Conservation (phyloP, 768 basidiomycete species). For the Tubosaeta sp. region DNA sequence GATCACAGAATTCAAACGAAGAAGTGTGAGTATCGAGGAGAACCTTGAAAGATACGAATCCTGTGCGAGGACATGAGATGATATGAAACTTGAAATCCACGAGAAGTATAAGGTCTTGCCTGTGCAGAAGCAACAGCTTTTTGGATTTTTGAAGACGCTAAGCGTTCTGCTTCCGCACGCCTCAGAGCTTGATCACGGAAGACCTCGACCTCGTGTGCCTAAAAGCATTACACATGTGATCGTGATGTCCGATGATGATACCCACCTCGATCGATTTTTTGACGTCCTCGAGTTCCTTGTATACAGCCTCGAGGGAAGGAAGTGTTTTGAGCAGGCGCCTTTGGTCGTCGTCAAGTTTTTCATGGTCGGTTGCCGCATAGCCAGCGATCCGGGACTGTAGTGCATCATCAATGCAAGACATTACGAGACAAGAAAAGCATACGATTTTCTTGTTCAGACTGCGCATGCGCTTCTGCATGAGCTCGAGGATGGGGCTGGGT, state of each 20-base stretch:
- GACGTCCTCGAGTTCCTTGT: constrained; percentile 80
- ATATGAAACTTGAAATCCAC: not conserved
- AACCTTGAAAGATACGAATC: constrained; percentile 39
- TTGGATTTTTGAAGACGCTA: constrained; percentile 51
- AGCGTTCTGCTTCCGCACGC: constrained; percentile 52
- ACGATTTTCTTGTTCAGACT: constrained; percentile 82
- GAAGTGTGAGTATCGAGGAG: constrained; percentile 51
- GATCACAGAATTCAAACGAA: constrained; percentile 54
- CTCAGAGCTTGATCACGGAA: constrained; percentile 52
- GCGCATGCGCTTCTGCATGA: constrained; percentile 76
- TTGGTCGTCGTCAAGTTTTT: constrained; percentile 87
- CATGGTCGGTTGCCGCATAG: constrained; percentile 63
- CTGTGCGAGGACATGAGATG: constrained; percentile 31
- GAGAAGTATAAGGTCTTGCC: constrained; percentile 34
- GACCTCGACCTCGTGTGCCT: constrained; percentile 65
- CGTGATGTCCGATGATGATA: not conserved
- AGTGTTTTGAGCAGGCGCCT: constrained; percentile 67
- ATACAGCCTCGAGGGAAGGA: constrained; percentile 68
- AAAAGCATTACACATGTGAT: not conserved
- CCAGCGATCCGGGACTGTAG: constrained; percentile 64
- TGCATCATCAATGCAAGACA: constrained; percentile 8
- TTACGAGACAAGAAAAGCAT: constrained; percentile 26
- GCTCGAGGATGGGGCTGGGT: constrained; percentile 68
- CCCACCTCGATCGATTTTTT: constrained; percentile 84
- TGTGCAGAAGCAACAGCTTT: constrained; percentile 55